phyloP scores from a whole-genome alignment of 495 filamentous ascomycete species.

The Penicillium egyptiacum region DNA sequence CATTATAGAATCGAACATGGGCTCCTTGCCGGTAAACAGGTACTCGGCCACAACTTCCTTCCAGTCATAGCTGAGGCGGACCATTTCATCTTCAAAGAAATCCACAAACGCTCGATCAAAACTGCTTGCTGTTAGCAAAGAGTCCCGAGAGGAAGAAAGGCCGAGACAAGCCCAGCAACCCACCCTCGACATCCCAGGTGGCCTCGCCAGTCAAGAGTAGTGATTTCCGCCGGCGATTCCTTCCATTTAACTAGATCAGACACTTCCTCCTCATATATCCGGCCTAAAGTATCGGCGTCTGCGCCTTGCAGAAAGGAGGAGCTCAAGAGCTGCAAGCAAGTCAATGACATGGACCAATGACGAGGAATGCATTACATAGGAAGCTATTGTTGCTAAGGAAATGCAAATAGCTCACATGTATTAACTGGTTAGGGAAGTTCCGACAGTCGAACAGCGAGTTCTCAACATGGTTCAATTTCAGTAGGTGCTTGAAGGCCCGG shows the following conservation, averaged over 20 bases:
- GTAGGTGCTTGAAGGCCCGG: conserved; percentile 81
- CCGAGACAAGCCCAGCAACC: conserved; percentile 11
- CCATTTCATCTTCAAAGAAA: conserved; percentile 87
- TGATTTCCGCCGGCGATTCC: conserved; percentile 81
- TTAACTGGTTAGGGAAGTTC: conserved; percentile 81
- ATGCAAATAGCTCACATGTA: conserved; percentile 60
- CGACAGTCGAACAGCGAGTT: conserved; percentile 75
- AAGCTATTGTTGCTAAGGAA: neutral
- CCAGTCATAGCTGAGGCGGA: conserved; percentile 78
- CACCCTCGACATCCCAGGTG: conserved; percentile 70
- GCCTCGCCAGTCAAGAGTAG: conserved; percentile 79
- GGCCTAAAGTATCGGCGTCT: conserved; percentile 64
- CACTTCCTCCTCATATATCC: conserved; percentile 74
- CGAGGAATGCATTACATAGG: neutral
- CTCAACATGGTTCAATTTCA: conserved; percentile 89
- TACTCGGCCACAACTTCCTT: conserved; percentile 72
- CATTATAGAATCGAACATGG: conserved; percentile 75
- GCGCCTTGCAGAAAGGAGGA: conserved; percentile 86
- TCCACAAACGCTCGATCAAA: conserved; percentile 90
- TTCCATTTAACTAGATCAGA: conserved; percentile 75
- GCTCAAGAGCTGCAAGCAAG: conserved; percentile 56
- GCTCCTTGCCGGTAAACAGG: conserved; percentile 70
- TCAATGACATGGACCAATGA: conserved; percentile 19
- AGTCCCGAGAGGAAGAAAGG: neutral
- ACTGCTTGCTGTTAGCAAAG: conserved; percentile 31